Conservation (phyloP, 208 protist species). For the Crithidia acanthocephali region DNA sequence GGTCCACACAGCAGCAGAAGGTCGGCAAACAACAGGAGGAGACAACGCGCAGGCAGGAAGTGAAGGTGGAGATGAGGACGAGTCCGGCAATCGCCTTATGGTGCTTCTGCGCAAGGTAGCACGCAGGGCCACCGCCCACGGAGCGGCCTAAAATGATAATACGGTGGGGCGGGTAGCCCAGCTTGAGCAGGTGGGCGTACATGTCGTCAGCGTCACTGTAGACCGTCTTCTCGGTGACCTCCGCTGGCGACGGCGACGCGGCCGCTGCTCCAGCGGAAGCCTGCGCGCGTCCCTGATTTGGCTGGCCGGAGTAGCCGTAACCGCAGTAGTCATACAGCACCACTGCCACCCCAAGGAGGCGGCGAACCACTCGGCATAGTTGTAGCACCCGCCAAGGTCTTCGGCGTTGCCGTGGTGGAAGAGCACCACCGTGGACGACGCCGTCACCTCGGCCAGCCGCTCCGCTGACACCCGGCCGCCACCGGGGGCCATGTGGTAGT, state of each 20-base stretch:
- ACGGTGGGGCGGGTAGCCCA: conserved; percentile 43
- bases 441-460: background rate
- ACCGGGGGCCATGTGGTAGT: conserved; percentile 30
- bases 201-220: conserved; percentile 76
- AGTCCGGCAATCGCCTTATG: conserved; percentile 62
- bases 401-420: conserved; percentile 85
- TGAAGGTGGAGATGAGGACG: conserved; percentile 76
- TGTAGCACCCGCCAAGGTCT: conserved; percentile 50
- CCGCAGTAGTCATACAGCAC: conserved; percentile 84
- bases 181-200: conserved; percentile 45
- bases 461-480: conserved; percentile 3
- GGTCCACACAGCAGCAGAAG: conserved; percentile 47
- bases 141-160: conserved; percentile 78
- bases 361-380: conserved; percentile 35
- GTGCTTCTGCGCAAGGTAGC: conserved; percentile 75
- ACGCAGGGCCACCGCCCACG: conserved; percentile 77
- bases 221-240: conserved; percentile 47
- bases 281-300: background rate
- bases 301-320: conserved; percentile 66
- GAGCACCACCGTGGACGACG: conserved; percentile 45
- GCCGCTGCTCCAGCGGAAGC: background rate
- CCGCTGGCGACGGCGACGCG: background rate
- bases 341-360: conserved; percentile 38
- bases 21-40: conserved; percentile 33
- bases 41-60: conserved; percentile 64